phyloP scores from a whole-genome alignment of 2,329 filamentous ascomycete species.

The Aspergillus bombycis region DNA sequence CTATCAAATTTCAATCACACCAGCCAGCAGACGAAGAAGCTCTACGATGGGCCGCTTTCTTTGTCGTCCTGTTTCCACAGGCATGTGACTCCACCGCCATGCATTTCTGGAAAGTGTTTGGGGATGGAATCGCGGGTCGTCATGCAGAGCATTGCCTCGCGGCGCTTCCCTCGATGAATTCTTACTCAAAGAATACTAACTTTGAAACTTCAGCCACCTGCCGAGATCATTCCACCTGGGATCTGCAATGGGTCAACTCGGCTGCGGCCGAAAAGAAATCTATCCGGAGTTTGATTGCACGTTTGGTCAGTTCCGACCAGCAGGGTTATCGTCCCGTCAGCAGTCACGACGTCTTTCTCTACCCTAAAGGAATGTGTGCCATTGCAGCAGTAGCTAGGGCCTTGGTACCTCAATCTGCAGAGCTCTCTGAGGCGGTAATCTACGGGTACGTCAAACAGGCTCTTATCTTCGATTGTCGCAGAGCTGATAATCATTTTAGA shows the following conservation, averaged over 20 bases:
- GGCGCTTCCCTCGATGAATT: not conserved
- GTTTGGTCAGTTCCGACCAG: not conserved
- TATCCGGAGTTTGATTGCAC: not conserved
- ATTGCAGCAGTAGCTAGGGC: conserved; percentile 8
- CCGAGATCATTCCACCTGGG: not conserved
- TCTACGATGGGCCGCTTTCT: conserved; percentile 3
- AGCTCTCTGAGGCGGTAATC: conserved; percentile 7
- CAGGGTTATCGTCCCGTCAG: not conserved
- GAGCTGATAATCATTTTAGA: not conserved
- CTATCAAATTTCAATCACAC: not conserved
- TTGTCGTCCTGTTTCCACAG: conserved; percentile 1
- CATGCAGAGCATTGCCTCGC: conserved; percentile 9
- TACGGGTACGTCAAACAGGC: conserved; percentile 8
- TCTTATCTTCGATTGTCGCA: not conserved
- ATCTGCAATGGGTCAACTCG: conserved; percentile 2
- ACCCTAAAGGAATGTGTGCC: conserved; percentile 11
- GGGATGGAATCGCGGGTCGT: conserved; percentile 9
- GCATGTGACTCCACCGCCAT: not conserved
- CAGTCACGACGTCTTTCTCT: conserved; percentile 9
- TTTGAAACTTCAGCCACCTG: not conserved
- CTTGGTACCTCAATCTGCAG: not conserved
- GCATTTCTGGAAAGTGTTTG: conserved; percentile 11
- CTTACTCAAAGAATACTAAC: conserved; percentile 1
- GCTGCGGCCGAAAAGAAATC: conserved; percentile 4
- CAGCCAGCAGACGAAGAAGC: not conserved